Percentiles rank a stretch among this genome's conserved stretches.
These are phyloP conservation scores for Aspergillus sp. DNA, from an alignment of 2,329 filamentous ascomycete genomes.

Conservation along the genomic window DNA sequence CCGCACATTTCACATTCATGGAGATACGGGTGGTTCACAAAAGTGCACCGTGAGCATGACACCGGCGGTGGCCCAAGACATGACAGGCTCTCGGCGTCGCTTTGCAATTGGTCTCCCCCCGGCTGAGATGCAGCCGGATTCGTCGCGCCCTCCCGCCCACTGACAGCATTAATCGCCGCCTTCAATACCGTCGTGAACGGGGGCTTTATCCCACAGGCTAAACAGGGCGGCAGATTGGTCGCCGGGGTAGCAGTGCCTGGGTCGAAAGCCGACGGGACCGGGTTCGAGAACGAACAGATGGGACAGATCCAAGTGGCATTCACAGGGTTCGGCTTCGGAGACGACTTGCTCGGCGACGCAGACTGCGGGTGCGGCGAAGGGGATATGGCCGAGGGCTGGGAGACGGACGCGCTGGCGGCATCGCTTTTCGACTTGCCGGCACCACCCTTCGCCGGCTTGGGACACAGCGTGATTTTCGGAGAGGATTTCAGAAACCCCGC, in stretches of 20 bases:
- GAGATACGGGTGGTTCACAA: constrained; percentile 82
- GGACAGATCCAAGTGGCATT: constrained; percentile 86
- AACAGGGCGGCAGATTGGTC: constrained; percentile 73
- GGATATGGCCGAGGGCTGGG: constrained; percentile 20
- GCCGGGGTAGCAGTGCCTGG: constrained; percentile 68
- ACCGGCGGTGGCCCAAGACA: constrained; percentile 11
- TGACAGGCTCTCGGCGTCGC: constrained; percentile 3
- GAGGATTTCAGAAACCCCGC: constrained; percentile 93
- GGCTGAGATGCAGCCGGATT: constrained; percentile 4
- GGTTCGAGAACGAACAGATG: constrained; percentile 92
- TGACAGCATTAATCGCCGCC: constrained; percentile 68
- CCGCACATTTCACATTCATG: constrained; percentile 85
- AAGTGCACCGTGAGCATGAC: constrained; percentile 79
- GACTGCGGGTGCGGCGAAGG: constrained; percentile 22
- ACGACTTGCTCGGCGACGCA: constrained; percentile 23
- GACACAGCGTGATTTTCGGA: constrained; percentile 78
- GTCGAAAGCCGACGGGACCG: constrained; percentile 88
- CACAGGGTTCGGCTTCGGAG: constrained; percentile 27
- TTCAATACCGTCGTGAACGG: constrained; percentile 74
- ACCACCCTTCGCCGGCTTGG: constrained; percentile 64
- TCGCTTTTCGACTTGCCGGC: constrained; percentile 45
- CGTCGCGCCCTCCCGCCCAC: constrained; percentile 31
- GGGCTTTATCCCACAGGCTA: constrained; percentile 90
- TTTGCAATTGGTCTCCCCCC: constrained; percentile 1
- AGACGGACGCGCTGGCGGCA: constrained; percentile 30